Base-by-base conservation (phyloP, 2,329 filamentous ascomycete species). In the Trichoderma arundinaceum region DNA sequence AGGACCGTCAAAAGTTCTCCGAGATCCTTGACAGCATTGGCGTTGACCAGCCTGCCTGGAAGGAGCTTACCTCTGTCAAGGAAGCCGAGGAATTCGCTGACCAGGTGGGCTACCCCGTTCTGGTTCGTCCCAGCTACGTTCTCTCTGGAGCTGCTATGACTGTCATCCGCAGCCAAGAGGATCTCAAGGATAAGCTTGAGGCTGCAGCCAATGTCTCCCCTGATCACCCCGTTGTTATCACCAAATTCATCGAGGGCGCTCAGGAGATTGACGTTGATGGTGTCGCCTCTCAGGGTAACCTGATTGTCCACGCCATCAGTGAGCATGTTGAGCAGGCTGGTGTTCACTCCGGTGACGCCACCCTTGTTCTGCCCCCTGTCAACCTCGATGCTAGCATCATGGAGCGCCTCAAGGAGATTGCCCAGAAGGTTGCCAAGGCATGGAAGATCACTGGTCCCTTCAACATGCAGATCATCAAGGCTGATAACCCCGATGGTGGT, bases 401-500 rank as follows among this genome's bases (percentile, higher is more conserved):
- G 86, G 87, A 86, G 70, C 92, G 95, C 68, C 87, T 97, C 75
- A 98, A 97, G 88, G 92, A 92, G 72, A 98, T 99, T 72, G 94
- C 95, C 15, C 81, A 94, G 79, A 98, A 97, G 86, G 94, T 99
- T 60, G 95, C 95, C 71, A 91, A 95, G 81, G 95, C 95, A 54
- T 97, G 94, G 92, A 93, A 86, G 75, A 98, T 98, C 78, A 98
- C 93, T 19, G 95, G 95, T 64, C 95, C 95, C 66, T 99, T 98
- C 88, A 99, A 99, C 86, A 98, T 99, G 94, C 95, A 99, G 77
- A 96, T 99, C 80, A 98, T 99, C 86, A 96, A 96, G 83, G 92
- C 91, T 41, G 85, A 92, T 12, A 83, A 90, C 74, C 87, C 90
- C 38, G 88, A 92, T 66, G 91, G 91, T 66, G 90, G 89, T 64